Evolutionary conservation across 768 basidiomycete genomes (phyloP).

Genomic region (Russula sp.): DNA sequence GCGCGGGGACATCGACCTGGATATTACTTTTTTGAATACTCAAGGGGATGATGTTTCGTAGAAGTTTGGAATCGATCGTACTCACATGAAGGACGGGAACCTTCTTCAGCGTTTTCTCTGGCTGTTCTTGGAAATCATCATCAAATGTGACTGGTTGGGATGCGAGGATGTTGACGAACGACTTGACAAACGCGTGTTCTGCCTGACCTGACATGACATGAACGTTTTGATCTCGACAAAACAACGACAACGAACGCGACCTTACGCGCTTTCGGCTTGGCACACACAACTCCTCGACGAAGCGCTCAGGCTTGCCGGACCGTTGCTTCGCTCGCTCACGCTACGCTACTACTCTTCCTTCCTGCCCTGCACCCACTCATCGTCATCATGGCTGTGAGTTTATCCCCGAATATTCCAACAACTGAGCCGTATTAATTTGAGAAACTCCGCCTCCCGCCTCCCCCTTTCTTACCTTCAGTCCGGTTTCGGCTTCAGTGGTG

Average conservation of each 20-base stretch:
- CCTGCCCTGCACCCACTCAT: not conserved
- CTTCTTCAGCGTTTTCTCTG: slow-evolving; percentile 55
- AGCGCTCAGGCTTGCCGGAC: too few relatives aligned
- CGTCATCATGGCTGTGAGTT: slow-evolving; percentile 25
- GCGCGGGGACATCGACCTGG: slow-evolving; percentile 55
- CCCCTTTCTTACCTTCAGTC: slow-evolving; percentile 35
- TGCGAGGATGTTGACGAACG: slow-evolving; percentile 55
- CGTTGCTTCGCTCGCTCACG: not conserved
- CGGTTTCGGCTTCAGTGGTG: slow-evolving; percentile 58
- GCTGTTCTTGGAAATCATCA: slow-evolving; percentile 73
- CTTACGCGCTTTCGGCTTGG: too few relatives aligned
- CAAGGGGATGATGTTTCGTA: not conserved
- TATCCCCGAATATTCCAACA: not conserved
- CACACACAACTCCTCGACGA: too few relatives aligned
- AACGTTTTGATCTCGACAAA: slow-evolving; percentile 25
- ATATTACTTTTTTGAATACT: not conserved
- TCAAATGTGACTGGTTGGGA: slow-evolving; percentile 59
- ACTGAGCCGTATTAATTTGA: not conserved
- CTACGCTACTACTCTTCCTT: too few relatives aligned
- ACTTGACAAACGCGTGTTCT: slow-evolving; percentile 57
- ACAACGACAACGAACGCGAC: too few relatives aligned
- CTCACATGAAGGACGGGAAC: slow-evolving; percentile 65
- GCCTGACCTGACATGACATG: slow-evolving; percentile 31
- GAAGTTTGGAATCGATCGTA: not conserved
- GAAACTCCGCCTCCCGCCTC: not conserved